Evolutionary conservation across 306 rosid genomes (phyloP).

Genomic region (Potentilla sterilis): DNA sequence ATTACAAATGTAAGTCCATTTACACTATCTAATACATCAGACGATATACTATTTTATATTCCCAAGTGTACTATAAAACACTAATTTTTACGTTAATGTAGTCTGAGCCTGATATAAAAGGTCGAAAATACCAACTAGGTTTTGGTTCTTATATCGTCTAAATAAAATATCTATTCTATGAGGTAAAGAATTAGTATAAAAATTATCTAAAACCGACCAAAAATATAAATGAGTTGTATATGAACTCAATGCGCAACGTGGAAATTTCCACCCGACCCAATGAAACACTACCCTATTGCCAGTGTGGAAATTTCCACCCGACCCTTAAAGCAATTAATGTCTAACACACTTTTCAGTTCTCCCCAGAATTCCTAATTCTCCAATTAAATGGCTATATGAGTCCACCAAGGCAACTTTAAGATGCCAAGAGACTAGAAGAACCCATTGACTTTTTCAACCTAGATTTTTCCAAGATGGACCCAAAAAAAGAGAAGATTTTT

Average conservation of each 20-base stretch:
- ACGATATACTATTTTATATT: too few species aligned
- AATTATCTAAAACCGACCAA: not conserved
- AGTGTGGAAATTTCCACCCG: not conserved
- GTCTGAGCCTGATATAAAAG: not conserved
- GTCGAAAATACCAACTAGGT: not conserved
- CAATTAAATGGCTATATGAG: not conserved
- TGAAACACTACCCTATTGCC: not conserved
- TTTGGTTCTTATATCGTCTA: too few species aligned
- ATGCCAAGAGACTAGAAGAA: not conserved
- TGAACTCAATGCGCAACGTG: not conserved
- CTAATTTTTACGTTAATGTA: too few species aligned
- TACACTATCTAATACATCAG: too few species aligned
- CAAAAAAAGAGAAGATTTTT: not conserved
- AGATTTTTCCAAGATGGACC: conserved; percentile 1
- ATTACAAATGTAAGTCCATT: too few species aligned
- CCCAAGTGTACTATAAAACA: too few species aligned
- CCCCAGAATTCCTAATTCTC: not conserved
- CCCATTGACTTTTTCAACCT: not conserved
- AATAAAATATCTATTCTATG: too few species aligned
- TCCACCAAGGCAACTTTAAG: conserved; percentile 1
- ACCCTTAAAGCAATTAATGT: not conserved
- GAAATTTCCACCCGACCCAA: too few species aligned
- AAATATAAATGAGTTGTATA: not conserved
- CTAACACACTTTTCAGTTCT: not conserved
- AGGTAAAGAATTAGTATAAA: not conserved